Conservation (phyloP, 768 basidiomycete species). For the Pisolithus albus region DNA sequence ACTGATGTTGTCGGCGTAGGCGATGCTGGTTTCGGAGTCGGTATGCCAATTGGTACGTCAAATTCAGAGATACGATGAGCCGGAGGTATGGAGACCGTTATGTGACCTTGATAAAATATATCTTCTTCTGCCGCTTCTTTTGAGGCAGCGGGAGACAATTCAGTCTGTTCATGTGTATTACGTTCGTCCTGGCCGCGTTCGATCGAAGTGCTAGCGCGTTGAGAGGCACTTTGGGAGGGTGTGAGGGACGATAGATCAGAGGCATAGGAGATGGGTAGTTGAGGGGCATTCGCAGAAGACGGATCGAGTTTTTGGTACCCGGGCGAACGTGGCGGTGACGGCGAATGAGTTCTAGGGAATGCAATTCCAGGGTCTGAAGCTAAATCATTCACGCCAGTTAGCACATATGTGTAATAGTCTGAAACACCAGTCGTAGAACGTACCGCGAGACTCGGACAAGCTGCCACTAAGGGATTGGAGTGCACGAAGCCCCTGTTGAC, state of each 20-base stretch:
- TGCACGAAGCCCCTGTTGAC: constrained; percentile 47
- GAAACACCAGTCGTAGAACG: neutral
- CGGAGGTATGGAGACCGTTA: constrained; percentile 19
- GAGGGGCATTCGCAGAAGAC: constrained; percentile 4
- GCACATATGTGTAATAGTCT: neutral
- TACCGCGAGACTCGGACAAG: constrained; percentile 1
- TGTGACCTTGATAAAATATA: neutral
- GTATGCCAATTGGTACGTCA: constrained; percentile 17
- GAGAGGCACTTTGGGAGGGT: constrained; percentile 74
- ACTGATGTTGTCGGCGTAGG: neutral
- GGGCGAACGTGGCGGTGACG: neutral
- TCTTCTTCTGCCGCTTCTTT: neutral
- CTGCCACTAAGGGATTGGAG: constrained; percentile 13
- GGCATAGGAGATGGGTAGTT: constrained; percentile 23
- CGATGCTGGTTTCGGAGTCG: neutral
- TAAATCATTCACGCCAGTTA: neutral
- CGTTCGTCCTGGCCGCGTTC: constrained; percentile 13
- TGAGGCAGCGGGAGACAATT: neutral
- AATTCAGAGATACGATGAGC: constrained; percentile 24
- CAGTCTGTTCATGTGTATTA: constrained; percentile 4
- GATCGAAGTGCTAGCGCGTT: constrained; percentile 26
- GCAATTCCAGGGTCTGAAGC: neutral
- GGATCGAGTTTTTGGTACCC: constrained; percentile 5
- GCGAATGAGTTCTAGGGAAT: constrained; percentile 2
- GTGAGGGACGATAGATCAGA: constrained; percentile 61